These are phyloP conservation scores for Hericium rajendrae DNA, from an alignment of 768 basidiomycete genomes.

Conservation along the genomic window DNA sequence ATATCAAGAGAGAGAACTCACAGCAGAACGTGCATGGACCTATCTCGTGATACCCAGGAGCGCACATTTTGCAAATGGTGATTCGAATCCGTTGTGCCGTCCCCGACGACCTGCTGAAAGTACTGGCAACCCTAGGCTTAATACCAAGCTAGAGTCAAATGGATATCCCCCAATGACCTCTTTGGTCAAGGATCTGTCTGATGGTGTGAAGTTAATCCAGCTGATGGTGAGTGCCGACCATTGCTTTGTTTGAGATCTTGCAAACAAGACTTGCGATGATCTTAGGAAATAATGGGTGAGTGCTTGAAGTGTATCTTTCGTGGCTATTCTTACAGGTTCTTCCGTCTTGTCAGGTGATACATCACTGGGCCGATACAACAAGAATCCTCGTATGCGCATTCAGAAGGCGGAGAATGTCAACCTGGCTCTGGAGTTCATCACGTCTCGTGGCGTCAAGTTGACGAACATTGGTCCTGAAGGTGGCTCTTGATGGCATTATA, in stretches of 20 bases:
- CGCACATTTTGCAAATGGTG: conserved; percentile 89
- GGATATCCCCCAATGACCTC: conserved; percentile 85
- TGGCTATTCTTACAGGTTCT: not conserved
- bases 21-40: conserved; percentile 30
- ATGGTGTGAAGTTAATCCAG: conserved; percentile 93
- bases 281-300: conserved; percentile 93
- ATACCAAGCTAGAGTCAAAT: conserved; percentile 83
- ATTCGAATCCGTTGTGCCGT: not conserved
- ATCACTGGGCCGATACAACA: conserved; percentile 93
- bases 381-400: conserved; percentile 79
- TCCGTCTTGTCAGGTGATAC: conserved; percentile 53
- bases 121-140: conserved; percentile 54
- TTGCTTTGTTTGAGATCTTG: not conserved
- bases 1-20: no score
- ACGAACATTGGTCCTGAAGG: conserved; percentile 98
- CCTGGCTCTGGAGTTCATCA: conserved; percentile 93
- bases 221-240: conserved; percentile 54
- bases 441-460: conserved; percentile 85
- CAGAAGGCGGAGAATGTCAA: conserved; percentile 99
- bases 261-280: not conserved
- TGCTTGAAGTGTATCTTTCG: conserved; percentile 1
- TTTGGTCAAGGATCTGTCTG: conserved; percentile 82
- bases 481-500: conserved; percentile 16
- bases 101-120: conserved; percentile 1
- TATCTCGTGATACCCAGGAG: conserved; percentile 40